phyloP scores from a whole-genome alignment of 108 stramenopile genomes.

The Halocafeteria seosinensis region DNA sequence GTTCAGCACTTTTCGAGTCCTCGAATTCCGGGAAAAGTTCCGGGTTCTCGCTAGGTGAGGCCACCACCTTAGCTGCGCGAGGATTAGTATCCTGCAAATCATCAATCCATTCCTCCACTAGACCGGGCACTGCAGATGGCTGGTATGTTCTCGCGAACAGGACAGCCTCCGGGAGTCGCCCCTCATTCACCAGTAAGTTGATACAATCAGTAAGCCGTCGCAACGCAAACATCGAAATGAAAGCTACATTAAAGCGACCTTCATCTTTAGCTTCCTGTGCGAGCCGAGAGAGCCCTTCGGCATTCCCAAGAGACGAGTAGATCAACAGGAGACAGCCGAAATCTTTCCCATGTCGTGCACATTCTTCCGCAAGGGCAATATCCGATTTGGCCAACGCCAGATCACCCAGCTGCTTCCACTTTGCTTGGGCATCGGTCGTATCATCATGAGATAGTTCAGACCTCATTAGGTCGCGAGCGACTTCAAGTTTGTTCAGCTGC shows the following conservation, averaged over 20 bases:
- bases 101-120: constrained; percentile 74
- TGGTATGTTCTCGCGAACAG: constrained; percentile 90
- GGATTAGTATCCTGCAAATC: constrained; percentile 62
- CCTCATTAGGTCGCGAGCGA: constrained; percentile 56
- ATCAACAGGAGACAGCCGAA: constrained; percentile 74
- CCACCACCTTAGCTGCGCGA: constrained; percentile 65
- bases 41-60: constrained; percentile 57
- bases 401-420: constrained; percentile 93
- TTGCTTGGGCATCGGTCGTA: constrained; percentile 71
- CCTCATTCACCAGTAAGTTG: constrained; percentile 61
- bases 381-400: constrained; percentile 77
- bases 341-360: constrained; percentile 67
- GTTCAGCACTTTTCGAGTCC: not conserved
- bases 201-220: constrained; percentile 76
- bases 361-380: constrained; percentile 71
- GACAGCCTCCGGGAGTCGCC: constrained; percentile 87
- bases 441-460: constrained; percentile 41
- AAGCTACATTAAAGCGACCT: constrained; percentile 83
- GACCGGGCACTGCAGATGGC: constrained; percentile 67
- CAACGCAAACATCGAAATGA: constrained; percentile 67
- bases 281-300: constrained; percentile 63
- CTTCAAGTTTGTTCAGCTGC: constrained; percentile 73
- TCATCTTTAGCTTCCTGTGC: constrained; percentile 51
- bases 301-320: constrained; percentile 73
- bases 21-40: constrained; percentile 69